phyloP scores from a whole-genome alignment of 176 grass and related monocot species.

The Chloris gayana region DNA sequence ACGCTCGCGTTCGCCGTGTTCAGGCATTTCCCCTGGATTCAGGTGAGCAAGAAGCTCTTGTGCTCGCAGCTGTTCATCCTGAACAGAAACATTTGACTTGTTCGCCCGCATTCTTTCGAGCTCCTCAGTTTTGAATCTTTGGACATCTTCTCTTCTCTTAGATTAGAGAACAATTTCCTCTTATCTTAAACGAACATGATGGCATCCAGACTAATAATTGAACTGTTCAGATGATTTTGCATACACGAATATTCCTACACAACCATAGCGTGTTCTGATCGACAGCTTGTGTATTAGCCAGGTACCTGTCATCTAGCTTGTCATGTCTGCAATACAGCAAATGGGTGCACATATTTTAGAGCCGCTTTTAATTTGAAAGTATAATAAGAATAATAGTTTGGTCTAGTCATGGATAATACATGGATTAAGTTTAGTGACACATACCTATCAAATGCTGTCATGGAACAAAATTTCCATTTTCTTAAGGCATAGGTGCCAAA shows the following conservation, averaged over 20 bases:
- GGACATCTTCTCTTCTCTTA: not conserved
- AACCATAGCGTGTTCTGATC: not conserved
- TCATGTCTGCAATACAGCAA: not conserved
- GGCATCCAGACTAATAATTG: not conserved
- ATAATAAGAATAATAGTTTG: not conserved
- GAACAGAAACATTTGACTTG: not conserved
- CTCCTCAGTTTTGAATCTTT: not conserved
- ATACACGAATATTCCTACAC: not conserved
- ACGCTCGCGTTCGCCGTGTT: conserved; percentile 85
- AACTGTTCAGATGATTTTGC: not conserved
- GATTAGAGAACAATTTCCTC: no score
- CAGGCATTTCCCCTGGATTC: conserved; percentile 92
- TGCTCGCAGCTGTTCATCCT: not conserved
- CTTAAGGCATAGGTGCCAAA: conserved; percentile 22
- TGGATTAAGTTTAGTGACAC: not conserved
- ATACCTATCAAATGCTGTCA: conserved; percentile 42
- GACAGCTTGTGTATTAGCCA: not conserved
- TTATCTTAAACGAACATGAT: not conserved
- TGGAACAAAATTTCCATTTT: conserved; percentile 14
- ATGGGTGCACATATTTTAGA: not conserved
- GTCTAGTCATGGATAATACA: not conserved
- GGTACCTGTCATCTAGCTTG: not conserved
- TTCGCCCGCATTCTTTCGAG: conserved; percentile 13
- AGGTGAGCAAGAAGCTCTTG: no score
- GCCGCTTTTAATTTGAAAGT: not conserved